Evolutionary conservation across 257 asterid genomes (phyloP).

Genomic region (Nicotiana undulata): DNA sequence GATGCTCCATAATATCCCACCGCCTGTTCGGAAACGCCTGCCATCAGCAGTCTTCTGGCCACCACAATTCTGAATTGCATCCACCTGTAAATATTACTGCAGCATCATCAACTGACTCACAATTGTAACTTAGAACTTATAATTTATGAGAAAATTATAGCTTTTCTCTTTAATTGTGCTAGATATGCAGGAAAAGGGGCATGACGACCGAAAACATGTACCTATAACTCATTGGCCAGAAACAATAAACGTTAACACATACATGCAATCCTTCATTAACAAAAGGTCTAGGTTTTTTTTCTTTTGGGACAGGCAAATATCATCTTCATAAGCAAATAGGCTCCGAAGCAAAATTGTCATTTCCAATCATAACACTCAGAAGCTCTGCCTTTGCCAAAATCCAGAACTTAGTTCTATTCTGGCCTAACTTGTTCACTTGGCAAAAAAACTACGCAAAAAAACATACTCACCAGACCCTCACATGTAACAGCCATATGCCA

Average conservation of each 20-base stretch:
- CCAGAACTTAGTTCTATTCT: background rate
- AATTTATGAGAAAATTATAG: background rate
- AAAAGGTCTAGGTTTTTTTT: too few relatives aligned
- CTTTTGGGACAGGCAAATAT: too few relatives aligned
- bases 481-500: background rate
- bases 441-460: background rate
- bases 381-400: background rate
- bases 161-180: background rate
- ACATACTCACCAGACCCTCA: background rate
- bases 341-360: background rate
- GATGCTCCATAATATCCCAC: slow-evolving; percentile 89
- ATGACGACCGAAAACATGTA: background rate
- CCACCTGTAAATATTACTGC: slow-evolving; percentile 46
- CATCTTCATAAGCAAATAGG: background rate
- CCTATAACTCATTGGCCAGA: background rate
- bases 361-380: background rate
- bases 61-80: slow-evolving; percentile 91
- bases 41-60: slow-evolving; percentile 88
- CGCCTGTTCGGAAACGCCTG: slow-evolving; percentile 59
- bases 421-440: background rate
- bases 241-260: background rate
- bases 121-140: background rate
- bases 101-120: background rate
- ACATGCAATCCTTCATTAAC: background rate
- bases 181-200: background rate